Conservation (phyloP, 2,329 filamentous ascomycete species). For the Botrytis porri region DNA sequence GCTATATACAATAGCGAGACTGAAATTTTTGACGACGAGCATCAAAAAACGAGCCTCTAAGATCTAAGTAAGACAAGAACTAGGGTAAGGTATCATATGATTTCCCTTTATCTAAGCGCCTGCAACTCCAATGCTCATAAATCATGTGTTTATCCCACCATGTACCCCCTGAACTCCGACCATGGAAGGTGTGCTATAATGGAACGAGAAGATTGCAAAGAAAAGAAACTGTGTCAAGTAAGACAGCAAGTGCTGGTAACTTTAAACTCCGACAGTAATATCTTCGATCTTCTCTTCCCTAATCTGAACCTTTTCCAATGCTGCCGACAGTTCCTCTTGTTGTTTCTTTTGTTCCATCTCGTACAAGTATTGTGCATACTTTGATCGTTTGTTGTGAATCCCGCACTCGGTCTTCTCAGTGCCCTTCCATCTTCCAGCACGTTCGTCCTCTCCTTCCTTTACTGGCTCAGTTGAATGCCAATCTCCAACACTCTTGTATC, state of each 20-base stretch:
- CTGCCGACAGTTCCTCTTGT: conserved; percentile 33
- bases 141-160: conserved; percentile 11
- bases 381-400: conserved; percentile 96
- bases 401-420: conserved; percentile 95
- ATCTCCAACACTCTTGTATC: conserved; percentile 98
- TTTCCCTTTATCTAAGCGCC: conserved; percentile 13
- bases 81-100: conserved; percentile 13
- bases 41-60: not conserved
- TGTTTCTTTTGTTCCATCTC: conserved; percentile 37
- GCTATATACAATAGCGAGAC: not conserved
- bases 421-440: conserved; percentile 95
- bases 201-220: conserved; percentile 1
- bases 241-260: conserved; percentile 4
- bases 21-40: not conserved
- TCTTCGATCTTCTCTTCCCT: conserved; percentile 24
- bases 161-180: conserved; percentile 6
- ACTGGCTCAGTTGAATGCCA: conserved; percentile 97
- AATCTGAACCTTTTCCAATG: conserved; percentile 30
- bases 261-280: conserved; percentile 16
- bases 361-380: conserved; percentile 72
- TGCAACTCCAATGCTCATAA: conserved; percentile 16
- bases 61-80: conserved; percentile 8
- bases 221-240: not conserved
- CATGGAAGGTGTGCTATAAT: not conserved
- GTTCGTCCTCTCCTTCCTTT: conserved; percentile 88